Conservation (phyloP, 371 early-diverging fungal species). For the Mucor mucedo region DNA sequence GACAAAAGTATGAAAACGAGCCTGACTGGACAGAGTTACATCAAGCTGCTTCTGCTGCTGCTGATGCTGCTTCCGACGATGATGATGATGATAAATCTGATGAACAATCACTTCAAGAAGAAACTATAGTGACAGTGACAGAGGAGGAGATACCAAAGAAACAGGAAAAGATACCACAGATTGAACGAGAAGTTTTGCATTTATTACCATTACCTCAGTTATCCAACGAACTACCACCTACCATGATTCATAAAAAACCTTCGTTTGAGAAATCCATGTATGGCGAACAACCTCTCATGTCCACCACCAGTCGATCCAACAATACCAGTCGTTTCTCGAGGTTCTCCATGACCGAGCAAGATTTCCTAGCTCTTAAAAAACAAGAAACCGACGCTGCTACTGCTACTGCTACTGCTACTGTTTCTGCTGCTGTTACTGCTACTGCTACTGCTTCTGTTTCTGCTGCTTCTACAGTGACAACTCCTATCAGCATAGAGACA, state of each 20-base stretch:
- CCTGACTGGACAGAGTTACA: conserved; percentile 34
- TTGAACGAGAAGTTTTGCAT: conserved; percentile 23
- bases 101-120: not conserved
- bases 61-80: no score
- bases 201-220: conserved; percentile 18
- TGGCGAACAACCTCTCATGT: conserved; percentile 18
- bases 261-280: conserved; percentile 24
- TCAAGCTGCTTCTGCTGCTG: not conserved
- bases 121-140: not conserved
- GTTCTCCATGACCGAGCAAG: conserved; percentile 20
- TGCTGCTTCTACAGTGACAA: no score
- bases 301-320: not conserved
- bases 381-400: not conserved
- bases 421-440: no score
- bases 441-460: no score
- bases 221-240: conserved; percentile 23
- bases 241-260: conserved; percentile 18
- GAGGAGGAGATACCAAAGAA: conserved; percentile 2
- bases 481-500: not conserved
- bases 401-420: no score
- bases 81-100: not conserved
- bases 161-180: conserved; percentile 20
- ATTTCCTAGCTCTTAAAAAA: conserved; percentile 9
- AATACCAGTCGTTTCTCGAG: conserved; percentile 6
- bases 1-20: conserved; percentile 23